A percentile compares a stretch with the other conserved stretches of the same genome.
Conservation (phyloP, 441 rosid species). For the Adansonia madagascariensis region DNA sequence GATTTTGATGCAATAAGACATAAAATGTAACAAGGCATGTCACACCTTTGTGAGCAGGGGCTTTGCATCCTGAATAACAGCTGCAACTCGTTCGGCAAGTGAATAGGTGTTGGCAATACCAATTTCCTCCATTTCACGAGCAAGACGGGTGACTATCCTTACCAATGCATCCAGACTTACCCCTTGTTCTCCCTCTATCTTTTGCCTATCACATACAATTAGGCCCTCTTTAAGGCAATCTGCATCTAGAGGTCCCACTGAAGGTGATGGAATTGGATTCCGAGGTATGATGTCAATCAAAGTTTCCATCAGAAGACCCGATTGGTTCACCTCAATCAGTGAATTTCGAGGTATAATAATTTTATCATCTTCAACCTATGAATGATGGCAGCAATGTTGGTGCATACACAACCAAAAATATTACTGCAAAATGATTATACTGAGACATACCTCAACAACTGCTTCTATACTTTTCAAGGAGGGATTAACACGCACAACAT, state of each 20-base stretch:
- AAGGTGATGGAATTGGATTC: slow-evolving; percentile 84
- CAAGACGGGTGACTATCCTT: slow-evolving; percentile 85
- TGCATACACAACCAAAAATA: slow-evolving; percentile 12
- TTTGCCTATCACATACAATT: slow-evolving; percentile 85
- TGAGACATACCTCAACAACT: slow-evolving; percentile 71
- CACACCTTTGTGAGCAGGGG: slow-evolving; percentile 88
- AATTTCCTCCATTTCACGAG: slow-evolving; percentile 79
- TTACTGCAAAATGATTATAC: slow-evolving; percentile 9
- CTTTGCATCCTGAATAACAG: slow-evolving; percentile 80
- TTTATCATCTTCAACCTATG: slow-evolving; percentile 91
- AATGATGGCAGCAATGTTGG: slow-evolving; percentile 11
- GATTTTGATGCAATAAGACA: not conserved
- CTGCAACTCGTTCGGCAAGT: slow-evolving; percentile 74
- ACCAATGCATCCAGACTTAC: slow-evolving; percentile 90
- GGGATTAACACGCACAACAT: slow-evolving; percentile 82
- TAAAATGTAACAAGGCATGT: slow-evolving; percentile 31
- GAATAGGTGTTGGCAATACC: slow-evolving; percentile 67
- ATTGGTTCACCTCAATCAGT: slow-evolving; percentile 86
- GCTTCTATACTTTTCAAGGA: slow-evolving; percentile 88
- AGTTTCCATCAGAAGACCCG: slow-evolving; percentile 96
- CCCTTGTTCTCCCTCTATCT: slow-evolving; percentile 81
- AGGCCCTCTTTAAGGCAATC: slow-evolving; percentile 79
- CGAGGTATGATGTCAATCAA: slow-evolving; percentile 84
- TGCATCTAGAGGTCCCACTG: slow-evolving; percentile 72
- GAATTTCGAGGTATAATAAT: slow-evolving; percentile 86